Percentiles rank a stretch among this genome's conserved stretches.
Evolutionary conservation across 371 early-diverging fungal species (phyloP).

Genomic region (Syncephalastrum monosporum): DNA sequence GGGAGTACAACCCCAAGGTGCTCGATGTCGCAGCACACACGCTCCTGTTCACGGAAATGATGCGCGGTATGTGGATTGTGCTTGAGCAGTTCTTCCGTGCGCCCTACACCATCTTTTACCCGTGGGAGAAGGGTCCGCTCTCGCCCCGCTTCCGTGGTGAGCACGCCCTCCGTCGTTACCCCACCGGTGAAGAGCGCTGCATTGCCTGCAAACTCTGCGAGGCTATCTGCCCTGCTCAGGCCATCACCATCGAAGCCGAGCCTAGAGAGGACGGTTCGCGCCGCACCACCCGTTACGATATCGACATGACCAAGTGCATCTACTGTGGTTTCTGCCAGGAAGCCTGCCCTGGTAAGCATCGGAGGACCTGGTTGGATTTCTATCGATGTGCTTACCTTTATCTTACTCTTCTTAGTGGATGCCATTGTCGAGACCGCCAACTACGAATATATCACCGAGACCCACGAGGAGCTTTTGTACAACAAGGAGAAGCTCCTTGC

Average conservation of each 20-base stretch:
- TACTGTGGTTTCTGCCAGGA: slow-evolving; percentile 98
- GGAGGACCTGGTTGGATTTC: neutral
- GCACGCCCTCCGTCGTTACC: slow-evolving; percentile 95
- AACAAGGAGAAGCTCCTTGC: slow-evolving; percentile 97
- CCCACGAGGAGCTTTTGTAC: slow-evolving; percentile 94
- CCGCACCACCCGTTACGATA: slow-evolving; percentile 97
- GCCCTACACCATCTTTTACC: slow-evolving; percentile 96
- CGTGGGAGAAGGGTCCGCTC: slow-evolving; percentile 93
- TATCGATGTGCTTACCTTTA: neutral
- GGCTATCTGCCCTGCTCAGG: slow-evolving; percentile 97
- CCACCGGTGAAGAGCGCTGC: slow-evolving; percentile 97
- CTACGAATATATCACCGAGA: slow-evolving; percentile 96
- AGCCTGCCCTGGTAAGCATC: slow-evolving; percentile 49
- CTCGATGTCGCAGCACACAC: slow-evolving; percentile 82
- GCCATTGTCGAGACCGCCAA: slow-evolving; percentile 98
- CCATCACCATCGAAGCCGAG: slow-evolving; percentile 98
- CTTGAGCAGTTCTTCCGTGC: slow-evolving; percentile 93
- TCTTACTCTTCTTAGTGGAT: slow-evolving; percentile 62
- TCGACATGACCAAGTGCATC: slow-evolving; percentile 98
- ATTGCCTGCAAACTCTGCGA: slow-evolving; percentile 98
- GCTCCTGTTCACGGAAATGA: slow-evolving; percentile 88
- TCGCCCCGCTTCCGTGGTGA: slow-evolving; percentile 97
- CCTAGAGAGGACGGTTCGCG: slow-evolving; percentile 94
- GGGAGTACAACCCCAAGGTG: slow-evolving; percentile 30
- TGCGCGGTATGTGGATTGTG: slow-evolving; percentile 92